Evolutionary conservation across 2,329 filamentous ascomycete species (phyloP).

Genomic region (Ascochyta lentis): DNA sequence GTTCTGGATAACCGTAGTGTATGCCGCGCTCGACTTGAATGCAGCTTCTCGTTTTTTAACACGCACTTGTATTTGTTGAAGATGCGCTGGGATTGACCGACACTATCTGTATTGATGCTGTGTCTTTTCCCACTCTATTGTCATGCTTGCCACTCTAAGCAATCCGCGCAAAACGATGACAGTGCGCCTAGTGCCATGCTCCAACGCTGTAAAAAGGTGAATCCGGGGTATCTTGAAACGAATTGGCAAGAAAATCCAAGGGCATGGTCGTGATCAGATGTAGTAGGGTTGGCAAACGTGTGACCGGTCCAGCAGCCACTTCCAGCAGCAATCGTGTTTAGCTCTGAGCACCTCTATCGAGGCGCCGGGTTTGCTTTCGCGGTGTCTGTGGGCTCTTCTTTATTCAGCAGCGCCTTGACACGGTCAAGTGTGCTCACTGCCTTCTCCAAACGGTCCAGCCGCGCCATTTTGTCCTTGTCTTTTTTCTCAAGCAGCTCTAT

Average conservation of each 20-base stretch:
- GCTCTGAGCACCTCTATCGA: not conserved
- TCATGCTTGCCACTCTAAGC: not conserved
- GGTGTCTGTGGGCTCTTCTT: conserved; percentile 14
- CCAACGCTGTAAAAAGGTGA: not conserved
- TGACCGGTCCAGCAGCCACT: not conserved
- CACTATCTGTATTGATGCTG: not conserved
- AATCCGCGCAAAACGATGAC: not conserved
- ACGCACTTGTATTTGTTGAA: not conserved
- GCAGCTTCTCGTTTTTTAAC: not conserved
- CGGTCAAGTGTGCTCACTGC: conserved; percentile 75
- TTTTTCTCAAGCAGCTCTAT: conserved; percentile 72
- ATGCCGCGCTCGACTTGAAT: not conserved
- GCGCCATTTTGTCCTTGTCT: conserved; percentile 71
- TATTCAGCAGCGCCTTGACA: conserved; percentile 66
- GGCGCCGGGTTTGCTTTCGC: conserved; percentile 1
- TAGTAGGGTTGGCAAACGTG: not conserved
- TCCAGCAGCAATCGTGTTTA: not conserved
- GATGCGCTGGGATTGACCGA: not conserved
- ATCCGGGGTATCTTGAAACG: conserved; percentile 12
- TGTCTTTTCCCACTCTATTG: not conserved
- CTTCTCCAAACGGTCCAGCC: conserved; percentile 74
- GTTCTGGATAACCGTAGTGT: not conserved
- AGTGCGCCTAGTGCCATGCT: conserved; percentile 3
- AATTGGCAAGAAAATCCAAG: not conserved
- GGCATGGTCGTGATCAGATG: not conserved